Conservation (phyloP, 345 rosid genomes). For the Salix arbutifolia region DNA sequence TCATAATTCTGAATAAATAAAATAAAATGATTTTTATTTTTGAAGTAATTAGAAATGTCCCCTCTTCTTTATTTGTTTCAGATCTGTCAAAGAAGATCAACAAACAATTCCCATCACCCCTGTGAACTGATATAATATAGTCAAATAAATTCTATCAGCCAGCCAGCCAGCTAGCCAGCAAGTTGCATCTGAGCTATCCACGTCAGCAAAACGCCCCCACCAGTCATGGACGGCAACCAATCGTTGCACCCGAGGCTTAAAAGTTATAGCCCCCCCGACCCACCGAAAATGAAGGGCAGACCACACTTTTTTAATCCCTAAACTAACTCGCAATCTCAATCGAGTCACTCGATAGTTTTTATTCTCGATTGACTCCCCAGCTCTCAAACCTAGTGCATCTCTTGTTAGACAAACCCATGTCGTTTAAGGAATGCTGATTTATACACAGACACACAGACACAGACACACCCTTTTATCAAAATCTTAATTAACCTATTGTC, state of each 20-base stretch:
- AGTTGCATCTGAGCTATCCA: background rate
- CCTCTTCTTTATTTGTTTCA: background rate
- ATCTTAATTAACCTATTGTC: no score
- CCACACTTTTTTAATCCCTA: background rate
- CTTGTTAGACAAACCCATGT: background rate
- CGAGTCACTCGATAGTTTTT: background rate
- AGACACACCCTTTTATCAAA: no score
- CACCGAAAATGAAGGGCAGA: background rate
- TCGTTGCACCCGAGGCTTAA: constrained; percentile 1
- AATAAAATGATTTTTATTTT: background rate
- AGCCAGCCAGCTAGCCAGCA: background rate
- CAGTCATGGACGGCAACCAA: background rate
- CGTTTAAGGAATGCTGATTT: background rate
- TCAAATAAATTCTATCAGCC: background rate
- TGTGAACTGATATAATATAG: background rate
- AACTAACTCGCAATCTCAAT: background rate
- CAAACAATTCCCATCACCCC: background rate
- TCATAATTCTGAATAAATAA: background rate
- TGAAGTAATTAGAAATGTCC: no score
- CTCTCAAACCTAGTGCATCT: background rate
- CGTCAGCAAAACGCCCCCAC: background rate
- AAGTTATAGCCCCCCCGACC: background rate
- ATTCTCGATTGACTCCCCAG: background rate
- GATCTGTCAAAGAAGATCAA: background rate
- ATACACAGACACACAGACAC: no score